Conservation (phyloP, 768 basidiomycete species). For the Brasilioporus rufonigricans region DNA sequence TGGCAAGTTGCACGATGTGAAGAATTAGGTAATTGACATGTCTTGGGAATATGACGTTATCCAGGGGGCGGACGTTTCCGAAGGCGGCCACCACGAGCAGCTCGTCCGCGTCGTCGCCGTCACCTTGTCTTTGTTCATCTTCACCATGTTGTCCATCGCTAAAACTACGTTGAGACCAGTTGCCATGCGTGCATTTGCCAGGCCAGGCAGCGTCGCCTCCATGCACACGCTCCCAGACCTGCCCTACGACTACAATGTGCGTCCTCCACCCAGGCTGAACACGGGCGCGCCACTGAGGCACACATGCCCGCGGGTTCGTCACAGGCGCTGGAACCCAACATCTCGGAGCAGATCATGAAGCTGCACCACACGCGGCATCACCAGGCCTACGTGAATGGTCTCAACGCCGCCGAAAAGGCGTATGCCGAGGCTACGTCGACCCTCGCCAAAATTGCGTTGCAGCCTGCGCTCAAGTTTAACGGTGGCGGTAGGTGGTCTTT, state of each 20-base stretch:
- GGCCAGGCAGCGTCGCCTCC: slow-evolving; percentile 40
- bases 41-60: slow-evolving; percentile 4
- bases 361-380: slow-evolving; percentile 92
- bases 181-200: slow-evolving; percentile 45
- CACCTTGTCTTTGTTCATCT: background rate
- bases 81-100: background rate
- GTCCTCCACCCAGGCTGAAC: slow-evolving; percentile 16
- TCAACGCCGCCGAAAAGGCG: slow-evolving; percentile 90
- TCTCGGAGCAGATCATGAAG: slow-evolving; percentile 90
- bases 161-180: slow-evolving; percentile 43
- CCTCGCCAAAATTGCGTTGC: slow-evolving; percentile 78
- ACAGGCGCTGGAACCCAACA: slow-evolving; percentile 88
- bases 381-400: slow-evolving; percentile 89
- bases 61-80: background rate
- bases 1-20: background rate
- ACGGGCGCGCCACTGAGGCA: background rate
- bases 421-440: slow-evolving; percentile 64
- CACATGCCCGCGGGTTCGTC: background rate
- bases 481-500: slow-evolving; percentile 67
- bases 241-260: slow-evolving; percentile 77
- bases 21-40: background rate
- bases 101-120: background rate
- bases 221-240: slow-evolving; percentile 76
- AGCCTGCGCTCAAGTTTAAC: slow-evolving; percentile 94
- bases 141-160: slow-evolving; percentile 48